Evolutionary conservation across 371 early-diverging fungal genomes (phyloP).

Genomic region (Lichtheimia ramosa): DNA sequence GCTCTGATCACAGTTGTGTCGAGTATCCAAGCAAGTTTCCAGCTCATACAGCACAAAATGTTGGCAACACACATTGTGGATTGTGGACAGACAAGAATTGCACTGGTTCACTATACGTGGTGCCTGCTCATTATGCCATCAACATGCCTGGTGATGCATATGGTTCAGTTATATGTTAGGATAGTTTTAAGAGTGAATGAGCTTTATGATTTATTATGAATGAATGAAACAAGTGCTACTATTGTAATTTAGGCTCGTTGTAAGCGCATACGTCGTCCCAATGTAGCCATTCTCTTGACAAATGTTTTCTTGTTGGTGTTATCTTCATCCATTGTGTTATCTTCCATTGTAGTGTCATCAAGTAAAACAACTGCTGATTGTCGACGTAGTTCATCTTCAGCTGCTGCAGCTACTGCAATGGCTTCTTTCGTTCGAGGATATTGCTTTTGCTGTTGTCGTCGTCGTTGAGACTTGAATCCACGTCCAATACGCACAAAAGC

Average conservation of each 20-base stretch:
- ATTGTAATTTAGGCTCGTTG: slow-evolving; percentile 14
- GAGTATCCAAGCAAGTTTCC: slow-evolving; percentile 30
- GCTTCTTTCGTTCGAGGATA: not conserved
- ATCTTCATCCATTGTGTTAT: too few species aligned
- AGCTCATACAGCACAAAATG: slow-evolving; percentile 28
- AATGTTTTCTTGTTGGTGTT: slow-evolving; percentile 18
- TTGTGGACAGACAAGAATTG: slow-evolving; percentile 38
- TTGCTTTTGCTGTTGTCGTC: not conserved
- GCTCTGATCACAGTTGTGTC: slow-evolving; percentile 33
- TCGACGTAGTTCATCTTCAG: not conserved
- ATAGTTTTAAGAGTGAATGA: not conserved
- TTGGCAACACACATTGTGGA: slow-evolving; percentile 35
- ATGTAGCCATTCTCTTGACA: slow-evolving; percentile 40
- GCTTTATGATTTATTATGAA: not conserved
- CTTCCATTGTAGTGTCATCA: not conserved
- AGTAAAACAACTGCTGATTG: not conserved
- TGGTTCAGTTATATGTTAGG: slow-evolving; percentile 33
- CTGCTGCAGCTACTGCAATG: slow-evolving; percentile 5
- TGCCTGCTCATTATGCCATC: slow-evolving; percentile 43
- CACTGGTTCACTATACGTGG: slow-evolving; percentile 31
- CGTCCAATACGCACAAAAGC: slow-evolving; percentile 41
- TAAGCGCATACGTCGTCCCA: slow-evolving; percentile 28
- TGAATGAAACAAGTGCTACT: not conserved
- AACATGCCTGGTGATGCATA: slow-evolving; percentile 23
- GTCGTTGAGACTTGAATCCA: slow-evolving; percentile 12